Base-by-base conservation (phyloP, 2,329 filamentous ascomycete genomes). In the Ceratocystiopsis minuta region DNA sequence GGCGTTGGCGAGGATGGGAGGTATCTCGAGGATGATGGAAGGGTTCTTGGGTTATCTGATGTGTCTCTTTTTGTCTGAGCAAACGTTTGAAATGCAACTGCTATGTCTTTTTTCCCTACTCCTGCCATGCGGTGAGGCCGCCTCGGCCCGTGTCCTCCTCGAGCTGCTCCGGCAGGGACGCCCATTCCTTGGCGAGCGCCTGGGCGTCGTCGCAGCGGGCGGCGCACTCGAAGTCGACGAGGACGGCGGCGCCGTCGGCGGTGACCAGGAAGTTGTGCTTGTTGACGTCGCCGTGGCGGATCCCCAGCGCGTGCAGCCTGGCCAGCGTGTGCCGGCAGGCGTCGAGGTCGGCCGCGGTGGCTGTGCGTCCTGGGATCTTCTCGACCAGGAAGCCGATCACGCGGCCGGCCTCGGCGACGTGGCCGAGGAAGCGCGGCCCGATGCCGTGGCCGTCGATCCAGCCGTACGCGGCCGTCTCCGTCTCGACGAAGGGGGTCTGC, bases 271-370 rank as follows among this genome's bases (percentile, higher is more conserved):
- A n/a, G n/a, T n/a, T n/a, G n/a, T n/a, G n/a, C n/a, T n/a, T n/a
- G n/a, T n/a, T n/a, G n/a, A 58, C 48, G 48, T 63, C 57, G 3
- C 56, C 56, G 46, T 61, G 57, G 43, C 51, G 48, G 33, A 63
- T 55, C 0, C 54, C 53, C n/a, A 62, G 44, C 2, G 32, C 12
- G 47, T 64, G 60, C 41, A 63, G 47, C 40, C 46, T 48, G n/a
- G 15, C 14, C 16, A 63, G 45, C 15, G 44, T 43, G 6, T 16
- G 18, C 35, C 50, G 46, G 46, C 58, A 63, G 0, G 45, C 39
- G 4, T 17, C 28, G 7, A 60, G 36, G 39, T 61, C 58, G 24
- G 24, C 12, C 2, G 35, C 48, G 31, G 58, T 58, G 20, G 49
- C 41, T n/a, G 49, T 45, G 9, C 46, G 48, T 32, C 50, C 49